Evolutionary conservation across 768 basidiomycete genomes (phyloP).

Genomic region (Solioccasus polychromus): DNA sequence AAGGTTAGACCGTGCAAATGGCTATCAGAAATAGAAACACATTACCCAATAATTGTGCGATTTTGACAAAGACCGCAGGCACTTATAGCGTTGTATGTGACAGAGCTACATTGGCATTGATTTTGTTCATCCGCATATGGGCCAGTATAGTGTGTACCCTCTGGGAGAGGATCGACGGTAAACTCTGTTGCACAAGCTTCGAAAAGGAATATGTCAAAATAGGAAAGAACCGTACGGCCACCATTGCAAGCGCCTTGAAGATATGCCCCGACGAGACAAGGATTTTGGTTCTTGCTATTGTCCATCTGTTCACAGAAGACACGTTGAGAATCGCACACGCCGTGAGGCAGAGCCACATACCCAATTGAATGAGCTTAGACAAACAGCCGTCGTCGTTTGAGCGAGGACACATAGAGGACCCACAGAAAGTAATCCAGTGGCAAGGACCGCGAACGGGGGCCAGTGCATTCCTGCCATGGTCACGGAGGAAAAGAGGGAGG

Average conservation of each 20-base stretch:
- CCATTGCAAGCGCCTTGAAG: constrained; percentile 41
- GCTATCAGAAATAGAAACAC: not conserved
- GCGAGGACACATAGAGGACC: constrained; percentile 17
- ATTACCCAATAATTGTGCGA: constrained; percentile 36
- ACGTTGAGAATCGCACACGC: not conserved
- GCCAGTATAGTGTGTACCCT: constrained; percentile 26
- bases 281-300: constrained; percentile 47
- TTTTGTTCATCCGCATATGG: constrained; percentile 31
- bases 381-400: constrained; percentile 23
- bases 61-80: constrained; percentile 60
- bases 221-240: constrained; percentile 35
- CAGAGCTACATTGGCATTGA: constrained; percentile 53
- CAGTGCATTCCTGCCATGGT: constrained; percentile 13
- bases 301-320: constrained; percentile 20
- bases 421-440: constrained; percentile 12
- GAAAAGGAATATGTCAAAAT: constrained; percentile 6
- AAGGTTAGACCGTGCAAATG: constrained; percentile 1
- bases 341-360: constrained; percentile 11
- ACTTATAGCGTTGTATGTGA: constrained; percentile 52
- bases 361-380: constrained; percentile 25
- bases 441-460: constrained; percentile 17
- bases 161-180: constrained; percentile 38
- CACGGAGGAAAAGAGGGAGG: not conserved
- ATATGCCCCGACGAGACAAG: constrained; percentile 44
- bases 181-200: constrained; percentile 30